Evolutionary conservation across 2,329 filamentous ascomycete species (phyloP).

Genomic region (Hirsutella minnesotensis): DNA sequence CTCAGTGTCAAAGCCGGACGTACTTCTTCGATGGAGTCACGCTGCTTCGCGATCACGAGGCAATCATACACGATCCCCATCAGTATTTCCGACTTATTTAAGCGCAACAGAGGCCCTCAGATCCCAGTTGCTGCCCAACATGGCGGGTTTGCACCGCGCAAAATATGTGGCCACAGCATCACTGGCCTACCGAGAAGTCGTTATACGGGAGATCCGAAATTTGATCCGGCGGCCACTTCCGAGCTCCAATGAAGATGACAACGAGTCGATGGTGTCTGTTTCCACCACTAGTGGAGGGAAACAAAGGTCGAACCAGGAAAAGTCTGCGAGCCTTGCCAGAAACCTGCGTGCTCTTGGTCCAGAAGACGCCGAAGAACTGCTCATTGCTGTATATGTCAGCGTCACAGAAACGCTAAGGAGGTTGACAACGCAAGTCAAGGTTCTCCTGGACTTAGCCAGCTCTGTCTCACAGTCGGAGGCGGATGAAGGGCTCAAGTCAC

Average conservation of each 20-base stretch:
- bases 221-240: conserved; percentile 78
- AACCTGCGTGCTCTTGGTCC: conserved; percentile 78
- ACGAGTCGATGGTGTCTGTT: conserved; percentile 74
- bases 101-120: conserved; percentile 60
- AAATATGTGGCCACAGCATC: conserved; percentile 72
- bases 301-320: conserved; percentile 70
- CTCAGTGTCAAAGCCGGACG: conserved; percentile 56
- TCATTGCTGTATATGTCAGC: conserved; percentile 73
- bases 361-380: conserved; percentile 72
- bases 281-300: conserved; percentile 63
- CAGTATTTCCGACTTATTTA: conserved; percentile 68
- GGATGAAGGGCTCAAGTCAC: conserved; percentile 32
- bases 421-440: conserved; percentile 82
- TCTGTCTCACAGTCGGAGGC: conserved; percentile 39
- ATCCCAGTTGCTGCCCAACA: conserved; percentile 53
- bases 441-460: conserved; percentile 88
- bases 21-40: conserved; percentile 74
- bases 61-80: conserved; percentile 52
- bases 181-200: conserved; percentile 70
- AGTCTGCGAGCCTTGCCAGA: conserved; percentile 74
- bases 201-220: conserved; percentile 75
- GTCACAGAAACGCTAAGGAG: conserved; percentile 79
- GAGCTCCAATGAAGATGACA: conserved; percentile 89
- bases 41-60: conserved; percentile 63
- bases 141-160: conserved; percentile 71